Conservation (phyloP, 139 green algal genomes). For the Zygnema circumcarinatum region DNA sequence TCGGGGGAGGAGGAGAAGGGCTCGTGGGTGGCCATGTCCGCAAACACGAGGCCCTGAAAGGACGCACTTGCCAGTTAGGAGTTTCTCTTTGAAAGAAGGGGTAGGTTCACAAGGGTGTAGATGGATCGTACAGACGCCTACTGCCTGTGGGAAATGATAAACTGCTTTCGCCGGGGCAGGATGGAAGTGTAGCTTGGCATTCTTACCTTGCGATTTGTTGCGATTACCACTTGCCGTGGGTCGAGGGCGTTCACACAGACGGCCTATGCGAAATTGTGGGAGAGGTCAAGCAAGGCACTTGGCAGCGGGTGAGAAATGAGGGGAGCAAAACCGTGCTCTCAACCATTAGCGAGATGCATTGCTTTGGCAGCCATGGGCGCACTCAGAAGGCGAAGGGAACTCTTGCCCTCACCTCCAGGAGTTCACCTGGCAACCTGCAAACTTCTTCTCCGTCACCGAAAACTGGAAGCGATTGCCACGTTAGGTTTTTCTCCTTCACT, state of each 20-base stretch:
- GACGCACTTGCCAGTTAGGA: not conserved
- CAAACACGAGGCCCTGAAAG: slow-evolving; percentile 19
- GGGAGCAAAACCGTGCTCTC: too few species aligned
- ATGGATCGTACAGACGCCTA: too few species aligned
- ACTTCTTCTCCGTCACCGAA: slow-evolving; percentile 19
- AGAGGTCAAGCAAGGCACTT: not conserved
- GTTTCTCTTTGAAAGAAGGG: not conserved
- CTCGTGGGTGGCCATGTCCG: not conserved
- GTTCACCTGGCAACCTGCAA: not conserved
- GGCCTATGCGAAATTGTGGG: slow-evolving; percentile 16
- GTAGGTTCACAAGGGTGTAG: not conserved
- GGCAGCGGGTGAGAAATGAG: too few species aligned
- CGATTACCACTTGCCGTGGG: slow-evolving; percentile 38
- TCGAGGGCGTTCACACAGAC: slow-evolving; percentile 54
- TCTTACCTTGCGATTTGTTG: slow-evolving; percentile 53
- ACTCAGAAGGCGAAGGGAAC: slow-evolving; percentile 22
- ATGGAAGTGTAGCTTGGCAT: too few species aligned
- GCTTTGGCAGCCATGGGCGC: too few species aligned
- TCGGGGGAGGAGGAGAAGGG: slow-evolving; percentile 9
- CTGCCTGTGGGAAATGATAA: too few species aligned
- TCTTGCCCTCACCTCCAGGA: not conserved
- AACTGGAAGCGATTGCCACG: not conserved
- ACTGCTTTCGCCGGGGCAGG: too few species aligned
- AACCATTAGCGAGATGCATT: too few species aligned
- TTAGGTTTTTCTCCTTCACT: slow-evolving; percentile 2